Evolutionary conservation across 2,329 filamentous ascomycete genomes (phyloP).

Genomic region (Boeremia exigua): DNA sequence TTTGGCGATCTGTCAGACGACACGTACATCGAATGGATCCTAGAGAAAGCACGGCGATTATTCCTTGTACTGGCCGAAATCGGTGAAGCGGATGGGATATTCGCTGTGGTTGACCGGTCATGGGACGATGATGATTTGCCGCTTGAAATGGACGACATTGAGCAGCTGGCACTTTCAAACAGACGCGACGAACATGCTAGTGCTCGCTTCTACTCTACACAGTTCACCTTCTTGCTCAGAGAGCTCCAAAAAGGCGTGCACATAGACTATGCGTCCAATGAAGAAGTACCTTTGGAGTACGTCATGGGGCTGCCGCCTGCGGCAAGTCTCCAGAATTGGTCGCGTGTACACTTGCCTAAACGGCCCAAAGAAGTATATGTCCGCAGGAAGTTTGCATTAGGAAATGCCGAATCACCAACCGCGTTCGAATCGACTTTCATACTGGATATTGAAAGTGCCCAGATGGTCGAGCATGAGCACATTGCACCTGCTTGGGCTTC

Average conservation of each 20-base stretch:
- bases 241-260: constrained; percentile 67
- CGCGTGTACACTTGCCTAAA: constrained; percentile 70
- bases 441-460: constrained; percentile 65
- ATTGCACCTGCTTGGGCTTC: constrained; percentile 74
- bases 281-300: constrained; percentile 72
- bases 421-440: constrained; percentile 59
- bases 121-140: constrained; percentile 81
- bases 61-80: constrained; percentile 76
- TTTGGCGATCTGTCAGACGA: constrained; percentile 75
- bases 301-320: constrained; percentile 63
- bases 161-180: constrained; percentile 66
- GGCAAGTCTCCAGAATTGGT: constrained; percentile 56
- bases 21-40: constrained; percentile 81
- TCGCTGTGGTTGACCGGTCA: constrained; percentile 74
- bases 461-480: constrained; percentile 68
- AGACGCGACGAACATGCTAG: constrained; percentile 68
- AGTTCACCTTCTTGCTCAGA: constrained; percentile 73
- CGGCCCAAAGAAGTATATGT: constrained; percentile 63
- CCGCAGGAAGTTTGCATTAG: constrained; percentile 64
- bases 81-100: constrained; percentile 74
- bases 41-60: constrained; percentile 70
- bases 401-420: constrained; percentile 35
- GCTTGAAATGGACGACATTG: constrained; percentile 69
- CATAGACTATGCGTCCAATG: constrained; percentile 68
- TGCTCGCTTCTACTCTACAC: constrained; percentile 71